Base-by-base conservation (phyloP, 2,329 filamentous ascomycete genomes). In the Didymella keratinophila region DNA sequence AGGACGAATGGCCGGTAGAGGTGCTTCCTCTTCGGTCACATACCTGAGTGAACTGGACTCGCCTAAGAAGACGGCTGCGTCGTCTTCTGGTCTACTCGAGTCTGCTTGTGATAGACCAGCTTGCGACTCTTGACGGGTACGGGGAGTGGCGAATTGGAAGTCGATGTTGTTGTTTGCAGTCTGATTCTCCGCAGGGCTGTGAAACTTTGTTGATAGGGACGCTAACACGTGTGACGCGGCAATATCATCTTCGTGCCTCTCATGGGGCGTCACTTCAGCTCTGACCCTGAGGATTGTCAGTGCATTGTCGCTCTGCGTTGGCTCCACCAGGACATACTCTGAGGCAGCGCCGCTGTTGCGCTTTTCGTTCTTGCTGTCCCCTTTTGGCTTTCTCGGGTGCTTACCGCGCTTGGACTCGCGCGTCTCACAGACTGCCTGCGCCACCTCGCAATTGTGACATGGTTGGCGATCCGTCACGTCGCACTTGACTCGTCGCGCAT, bases 11-110 rank as follows among this genome's bases (percentile, higher is more conserved):
- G 56, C 56, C 16, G 58, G 54, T 41, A 69, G 71, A 48, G 81
- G 64, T 0, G 64, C 59, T 18, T 58, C 61, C 39, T 65, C 66
- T 4, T 62, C 79, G 12, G 78, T 79, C 3, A 84, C 79, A 58
- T 82, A 83, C 14, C 81, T 79, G 41, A 84, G 74, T 1, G 82
- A 81, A 48, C 77, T 81, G 1, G 80, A 82, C 52, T 82, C 80
- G 32, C 80, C 79, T 5, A 83, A 76, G 48, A 82, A 82, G 12
- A 71, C 69, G 4, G 69, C 69, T 2, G 44, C 54, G 52, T 66
- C 64, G 21, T 69, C 70, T 63, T 74, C 67, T 58, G 65, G 63
- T 62, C 61, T 64, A 16, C 47, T 46, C 34, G 52, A n/a, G n/a
- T n/a, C n/a, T n/a, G 67, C 10, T 71, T 64, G 30, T 57, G 30